Percentiles rank a stretch among this genome's conserved stretches.
Conservation (phyloP, 345 rosid species). For the Capsella bursapastoris region DNA sequence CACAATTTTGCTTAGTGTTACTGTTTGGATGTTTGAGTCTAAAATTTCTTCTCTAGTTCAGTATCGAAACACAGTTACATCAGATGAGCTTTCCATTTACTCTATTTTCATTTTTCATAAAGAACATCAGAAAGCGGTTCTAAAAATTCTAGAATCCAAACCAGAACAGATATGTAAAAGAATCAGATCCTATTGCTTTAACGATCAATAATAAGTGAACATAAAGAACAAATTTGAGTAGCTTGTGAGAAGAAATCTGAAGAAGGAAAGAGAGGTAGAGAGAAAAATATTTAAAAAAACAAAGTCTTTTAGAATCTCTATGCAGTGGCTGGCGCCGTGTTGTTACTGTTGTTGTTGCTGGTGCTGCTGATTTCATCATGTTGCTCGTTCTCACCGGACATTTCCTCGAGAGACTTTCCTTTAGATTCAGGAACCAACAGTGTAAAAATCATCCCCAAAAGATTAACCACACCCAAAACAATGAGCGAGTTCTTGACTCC, state of each 20-base stretch:
- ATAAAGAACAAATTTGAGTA: slow-evolving; percentile 10
- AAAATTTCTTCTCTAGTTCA: slow-evolving; percentile 10
- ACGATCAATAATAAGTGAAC: slow-evolving; percentile 1
- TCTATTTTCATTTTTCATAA: background rate
- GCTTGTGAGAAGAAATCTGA: slow-evolving; percentile 26
- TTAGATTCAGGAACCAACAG: slow-evolving; percentile 88
- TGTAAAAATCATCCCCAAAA: slow-evolving; percentile 71
- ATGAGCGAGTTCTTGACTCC: slow-evolving; percentile 78
- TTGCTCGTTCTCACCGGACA: slow-evolving; percentile 72
- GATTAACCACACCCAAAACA: slow-evolving; percentile 62
- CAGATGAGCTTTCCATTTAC: background rate
- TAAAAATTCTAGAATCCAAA: background rate
- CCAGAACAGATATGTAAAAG: slow-evolving; percentile 12
- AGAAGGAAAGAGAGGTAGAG: background rate
- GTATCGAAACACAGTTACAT: slow-evolving; percentile 6
- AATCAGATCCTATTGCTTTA: slow-evolving; percentile 37
- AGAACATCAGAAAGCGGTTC: background rate
- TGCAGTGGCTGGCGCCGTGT: slow-evolving; percentile 36
- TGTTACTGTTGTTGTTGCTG: slow-evolving; percentile 31
- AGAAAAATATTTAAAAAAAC: background rate
- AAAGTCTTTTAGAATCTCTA: slow-evolving; percentile 31
- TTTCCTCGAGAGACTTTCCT: slow-evolving; percentile 81
- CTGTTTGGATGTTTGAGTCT: background rate
- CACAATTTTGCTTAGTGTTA: background rate
- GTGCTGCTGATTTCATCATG: slow-evolving; percentile 33